A percentile compares a stretch with the other conserved stretches of the same genome.
phyloP scores from a whole-genome alignment of 2,329 filamentous ascomycete species.

The Bipolaris gigantea region DNA sequence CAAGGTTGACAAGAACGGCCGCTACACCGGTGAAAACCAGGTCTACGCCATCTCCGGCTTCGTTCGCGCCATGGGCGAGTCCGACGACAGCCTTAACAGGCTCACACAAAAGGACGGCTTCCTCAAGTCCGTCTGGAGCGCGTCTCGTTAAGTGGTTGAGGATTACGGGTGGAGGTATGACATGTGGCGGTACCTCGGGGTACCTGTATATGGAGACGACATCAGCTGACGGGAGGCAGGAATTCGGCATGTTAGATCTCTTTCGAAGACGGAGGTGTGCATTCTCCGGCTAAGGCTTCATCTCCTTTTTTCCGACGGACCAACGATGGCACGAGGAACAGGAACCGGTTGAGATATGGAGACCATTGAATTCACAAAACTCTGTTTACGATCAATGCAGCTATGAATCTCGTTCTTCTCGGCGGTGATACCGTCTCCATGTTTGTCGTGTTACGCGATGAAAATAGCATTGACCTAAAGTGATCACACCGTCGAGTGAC shows the following conservation, averaged over 20 bases:
- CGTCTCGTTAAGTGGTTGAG: slow-evolving; percentile 54
- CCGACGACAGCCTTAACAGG: slow-evolving; percentile 94
- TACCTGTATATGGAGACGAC: neutral
- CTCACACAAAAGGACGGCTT: slow-evolving; percentile 94
- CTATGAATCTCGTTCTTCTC: neutral
- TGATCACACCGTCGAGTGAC: neutral
- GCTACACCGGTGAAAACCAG: slow-evolving; percentile 95
- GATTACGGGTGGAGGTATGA: slow-evolving; percentile 37
- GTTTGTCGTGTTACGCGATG: neutral
- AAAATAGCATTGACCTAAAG: neutral
- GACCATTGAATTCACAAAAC: slow-evolving; percentile 37
- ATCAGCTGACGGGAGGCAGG: slow-evolving; percentile 25
- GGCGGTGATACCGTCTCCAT: slow-evolving; percentile 3
- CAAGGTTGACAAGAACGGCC: slow-evolving; percentile 99
- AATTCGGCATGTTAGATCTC: slow-evolving; percentile 36
- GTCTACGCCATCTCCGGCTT: slow-evolving; percentile 97
- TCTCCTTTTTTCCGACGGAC: slow-evolving; percentile 31
- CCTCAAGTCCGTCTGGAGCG: slow-evolving; percentile 96
- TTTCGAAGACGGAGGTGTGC: slow-evolving; percentile 30
- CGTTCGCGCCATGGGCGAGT: slow-evolving; percentile 96
- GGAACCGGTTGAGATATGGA: slow-evolving; percentile 32
- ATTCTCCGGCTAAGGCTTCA: slow-evolving; percentile 36
- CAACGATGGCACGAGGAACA: slow-evolving; percentile 41
- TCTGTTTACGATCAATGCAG: slow-evolving; percentile 12
- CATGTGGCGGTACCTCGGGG: neutral